Evolutionary conservation across 495 filamentous ascomycete species (phyloP), one percentile per base, ranked within the genome.

Genomic region (Aspergillus nanangensis): DNA sequence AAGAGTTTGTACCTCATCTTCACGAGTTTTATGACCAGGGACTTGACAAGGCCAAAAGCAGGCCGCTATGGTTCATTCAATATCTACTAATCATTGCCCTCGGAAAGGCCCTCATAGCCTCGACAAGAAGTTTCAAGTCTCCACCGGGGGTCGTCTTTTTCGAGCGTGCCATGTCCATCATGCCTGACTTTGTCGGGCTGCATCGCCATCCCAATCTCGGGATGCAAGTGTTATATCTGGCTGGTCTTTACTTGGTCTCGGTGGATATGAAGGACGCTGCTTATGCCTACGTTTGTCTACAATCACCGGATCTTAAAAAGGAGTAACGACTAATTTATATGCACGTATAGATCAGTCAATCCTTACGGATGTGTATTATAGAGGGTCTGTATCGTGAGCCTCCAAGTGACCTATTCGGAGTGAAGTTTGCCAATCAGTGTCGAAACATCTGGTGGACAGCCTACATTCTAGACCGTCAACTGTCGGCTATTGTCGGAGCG

Each of bases 391-490:
- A 41, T 15, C 3, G 38, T 5, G 38, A 41, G 1, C 21, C 38
- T 1, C 38, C 38, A 17, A 15, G 4, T 13, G 38, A 41, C 1
- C 1, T 41, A 7, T 41, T 41, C 13, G 38, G 38, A 1, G 7
- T 15, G 11, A 27, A 25, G 4, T 41, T 41, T 14, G 38, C 38
- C 19, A 17, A 27, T 11, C 38, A 41, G 18, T 41, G 38, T 9
- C 38, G 38, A 41, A 27, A 41, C 20, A 41, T 41, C 13, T 41
- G 38, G 38, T 41, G 38, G 38, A 27, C 38, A 7, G 20, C 21
- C 3, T 27, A 41, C 25, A 41, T 39, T 7, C 19, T 39, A 23
- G 37, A 39, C 5, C 37, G 37, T 7, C 37, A 39, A 18, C 7
- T 39, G 8, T 39, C 37, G 37, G 37, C 37, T 18, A 39, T 39